phyloP scores from a whole-genome alignment of 805 yeast species.

The Danielia reshetovae region DNA sequence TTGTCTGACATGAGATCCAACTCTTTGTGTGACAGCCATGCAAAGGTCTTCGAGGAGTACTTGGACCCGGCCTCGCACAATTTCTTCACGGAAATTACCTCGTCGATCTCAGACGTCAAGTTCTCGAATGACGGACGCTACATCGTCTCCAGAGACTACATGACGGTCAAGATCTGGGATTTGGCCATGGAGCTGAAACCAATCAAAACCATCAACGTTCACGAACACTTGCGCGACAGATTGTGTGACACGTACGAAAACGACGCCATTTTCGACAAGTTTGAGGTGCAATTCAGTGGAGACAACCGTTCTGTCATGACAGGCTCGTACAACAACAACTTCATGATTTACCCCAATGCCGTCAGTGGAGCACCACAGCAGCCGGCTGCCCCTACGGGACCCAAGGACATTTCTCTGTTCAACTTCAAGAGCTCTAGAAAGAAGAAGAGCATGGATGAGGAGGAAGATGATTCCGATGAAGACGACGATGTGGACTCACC shows the following conservation, averaged over 20 bases:
- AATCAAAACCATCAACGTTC: slow-evolving; percentile 88
- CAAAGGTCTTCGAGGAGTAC: slow-evolving; percentile 86
- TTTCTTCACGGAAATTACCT: slow-evolving; percentile 95
- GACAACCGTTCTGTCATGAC: slow-evolving; percentile 92
- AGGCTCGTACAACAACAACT: slow-evolving; percentile 95
- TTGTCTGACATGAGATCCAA: slow-evolving; percentile 95
- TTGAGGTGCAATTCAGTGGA: slow-evolving; percentile 93
- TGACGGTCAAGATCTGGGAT: slow-evolving; percentile 98
- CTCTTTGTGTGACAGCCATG: slow-evolving; percentile 87
- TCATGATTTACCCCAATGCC: slow-evolving; percentile 92
- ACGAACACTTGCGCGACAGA: slow-evolving; percentile 88
- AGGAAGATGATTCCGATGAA: slow-evolving; percentile 26
- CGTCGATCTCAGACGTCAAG: slow-evolving; percentile 89
- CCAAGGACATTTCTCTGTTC: slow-evolving; percentile 6
- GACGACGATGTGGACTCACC: slow-evolving; percentile 26
- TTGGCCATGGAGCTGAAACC: slow-evolving; percentile 96
- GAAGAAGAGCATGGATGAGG: slow-evolving; percentile 20
- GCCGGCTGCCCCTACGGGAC: slow-evolving; percentile 1
- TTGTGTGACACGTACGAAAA: slow-evolving; percentile 97
- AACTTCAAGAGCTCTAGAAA: slow-evolving; percentile 7
- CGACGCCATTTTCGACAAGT: slow-evolving; percentile 97
- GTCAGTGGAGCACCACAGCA: slow-evolving; percentile 34
- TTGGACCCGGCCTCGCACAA: slow-evolving; percentile 90
- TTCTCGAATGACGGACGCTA: slow-evolving; percentile 90
- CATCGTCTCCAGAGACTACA: slow-evolving; percentile 93